Evolutionary conservation across 768 basidiomycete species (phyloP).

Genomic region (Rhodotorula babjevae): DNA sequence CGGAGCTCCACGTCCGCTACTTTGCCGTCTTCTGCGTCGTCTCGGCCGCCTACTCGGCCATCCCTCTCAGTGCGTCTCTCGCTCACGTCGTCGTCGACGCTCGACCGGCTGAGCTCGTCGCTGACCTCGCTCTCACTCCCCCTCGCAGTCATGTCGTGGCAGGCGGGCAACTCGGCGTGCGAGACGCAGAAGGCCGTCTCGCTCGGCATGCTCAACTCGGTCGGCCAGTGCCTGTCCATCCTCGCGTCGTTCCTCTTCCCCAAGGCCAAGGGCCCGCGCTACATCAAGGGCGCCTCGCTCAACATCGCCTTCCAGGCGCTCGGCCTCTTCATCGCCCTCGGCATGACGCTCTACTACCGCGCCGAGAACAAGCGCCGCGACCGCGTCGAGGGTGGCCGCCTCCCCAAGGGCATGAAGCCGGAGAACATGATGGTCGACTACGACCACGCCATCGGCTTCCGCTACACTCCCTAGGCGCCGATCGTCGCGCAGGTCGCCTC

Average conservation of each 20-base stretch:
- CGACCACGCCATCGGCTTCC: conserved; percentile 10
- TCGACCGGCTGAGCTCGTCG: accelerated
- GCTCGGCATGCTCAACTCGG: conserved; percentile 49
- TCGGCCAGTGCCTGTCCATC: conserved; percentile 47
- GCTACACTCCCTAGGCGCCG: conserved; percentile 15
- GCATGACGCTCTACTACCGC: conserved; percentile 47
- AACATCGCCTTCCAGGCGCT: conserved; percentile 48
- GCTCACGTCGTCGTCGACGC: no score
- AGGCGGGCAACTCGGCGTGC: conserved; percentile 44
- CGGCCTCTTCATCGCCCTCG: conserved; percentile 44
- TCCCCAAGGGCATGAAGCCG: conserved; percentile 38
- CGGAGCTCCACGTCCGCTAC: conserved; percentile 46
- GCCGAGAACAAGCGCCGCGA: conserved; percentile 48
- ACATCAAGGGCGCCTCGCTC: conserved; percentile 45
- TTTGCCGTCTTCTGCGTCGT: conserved; percentile 49
- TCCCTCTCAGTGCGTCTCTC: conserved; percentile 1
- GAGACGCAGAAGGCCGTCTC: conserved; percentile 47
- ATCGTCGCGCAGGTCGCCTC: no score
- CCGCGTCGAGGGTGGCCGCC: conserved; percentile 46
- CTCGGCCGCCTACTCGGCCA: conserved; percentile 29
- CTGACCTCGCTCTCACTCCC: conserved; percentile 14
- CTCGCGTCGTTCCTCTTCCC: conserved; percentile 47
- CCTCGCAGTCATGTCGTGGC: conserved; percentile 45
- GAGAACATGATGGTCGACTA: not conserved
- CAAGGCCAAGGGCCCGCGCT: conserved; percentile 46